Evolutionary conservation across 495 filamentous ascomycete species (phyloP).

Genomic region (Aspergillus kassunensis): DNA sequence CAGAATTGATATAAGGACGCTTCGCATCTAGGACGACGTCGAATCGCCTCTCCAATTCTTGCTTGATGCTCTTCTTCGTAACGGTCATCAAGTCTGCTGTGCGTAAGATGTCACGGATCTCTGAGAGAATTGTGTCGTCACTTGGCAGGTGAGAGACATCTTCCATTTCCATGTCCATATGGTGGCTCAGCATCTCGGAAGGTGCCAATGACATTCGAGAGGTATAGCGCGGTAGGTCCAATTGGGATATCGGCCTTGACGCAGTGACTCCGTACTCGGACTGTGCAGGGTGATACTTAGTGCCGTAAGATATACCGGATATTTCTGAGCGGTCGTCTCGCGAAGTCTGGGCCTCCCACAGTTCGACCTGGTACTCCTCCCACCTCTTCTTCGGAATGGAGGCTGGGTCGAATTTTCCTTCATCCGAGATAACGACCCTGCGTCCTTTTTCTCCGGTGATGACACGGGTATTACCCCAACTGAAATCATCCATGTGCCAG

Average conservation of each 20-base stretch:
- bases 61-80: constrained; percentile 97
- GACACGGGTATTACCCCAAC: constrained; percentile 94
- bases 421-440: constrained; percentile 91
- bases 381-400: constrained; percentile 96
- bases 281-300: constrained; percentile 63
- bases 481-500: constrained; percentile 99
- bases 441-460: constrained; percentile 94
- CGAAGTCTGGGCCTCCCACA: constrained; percentile 84
- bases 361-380: constrained; percentile 97
- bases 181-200: constrained; percentile 65
- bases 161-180: constrained; percentile 60
- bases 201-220: constrained; percentile 79
- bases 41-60: constrained; percentile 86
- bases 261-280: constrained; percentile 47
- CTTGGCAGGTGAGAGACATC: constrained; percentile 68
- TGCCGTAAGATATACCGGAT: constrained; percentile 87
- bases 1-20: constrained; percentile 89
- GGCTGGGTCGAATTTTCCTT: constrained; percentile 94
- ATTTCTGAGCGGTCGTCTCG: constrained; percentile 87
- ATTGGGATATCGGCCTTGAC: constrained; percentile 70
- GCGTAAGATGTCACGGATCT: constrained; percentile 89
- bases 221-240: constrained; percentile 54
- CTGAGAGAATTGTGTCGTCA: constrained; percentile 85
- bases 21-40: constrained; percentile 73
- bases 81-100: constrained; percentile 95